Conservation (phyloP, 257 asterid species). For the Nicotiana noctiflora region DNA sequence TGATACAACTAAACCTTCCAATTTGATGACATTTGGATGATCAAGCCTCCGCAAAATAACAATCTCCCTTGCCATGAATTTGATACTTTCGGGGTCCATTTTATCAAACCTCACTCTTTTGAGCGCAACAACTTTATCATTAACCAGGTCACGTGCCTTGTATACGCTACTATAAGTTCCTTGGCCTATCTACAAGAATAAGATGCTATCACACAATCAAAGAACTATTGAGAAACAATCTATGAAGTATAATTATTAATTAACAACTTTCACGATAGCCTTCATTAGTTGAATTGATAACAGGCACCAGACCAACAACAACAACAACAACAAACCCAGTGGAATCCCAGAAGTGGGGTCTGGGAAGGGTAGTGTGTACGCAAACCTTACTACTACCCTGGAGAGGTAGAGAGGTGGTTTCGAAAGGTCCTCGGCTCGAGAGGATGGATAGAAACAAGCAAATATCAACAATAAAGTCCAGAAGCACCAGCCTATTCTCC, state of each 20-base stretch:
- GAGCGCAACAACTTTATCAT: conserved; percentile 18
- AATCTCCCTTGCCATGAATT: conserved; percentile 31
- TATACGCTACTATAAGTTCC: conserved; percentile 25
- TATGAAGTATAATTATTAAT: background rate
- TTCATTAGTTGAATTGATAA: no score
- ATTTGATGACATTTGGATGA: conserved; percentile 25
- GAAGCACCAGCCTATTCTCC: no score
- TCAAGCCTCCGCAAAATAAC: conserved; percentile 21
- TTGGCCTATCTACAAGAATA: conserved; percentile 21
- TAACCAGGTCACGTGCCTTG: conserved; percentile 19
- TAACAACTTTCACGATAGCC: background rate
- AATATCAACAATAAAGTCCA: no score
- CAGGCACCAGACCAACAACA: no score
- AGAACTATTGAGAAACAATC: background rate
- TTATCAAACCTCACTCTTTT: conserved; percentile 20
- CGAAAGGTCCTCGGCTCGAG: no score
- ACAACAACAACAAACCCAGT: no score
- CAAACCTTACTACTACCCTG: no score
- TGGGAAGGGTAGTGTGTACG: no score
- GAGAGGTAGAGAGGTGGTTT: no score
- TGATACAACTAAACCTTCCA: conserved; percentile 33
- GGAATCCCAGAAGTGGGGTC: no score
- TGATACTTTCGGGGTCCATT: conserved; percentile 19
- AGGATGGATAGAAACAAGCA: no score
- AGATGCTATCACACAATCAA: background rate